Evolutionary conservation across 306 rosid genomes (phyloP).

Genomic region (Trifolium subterraneum): DNA sequence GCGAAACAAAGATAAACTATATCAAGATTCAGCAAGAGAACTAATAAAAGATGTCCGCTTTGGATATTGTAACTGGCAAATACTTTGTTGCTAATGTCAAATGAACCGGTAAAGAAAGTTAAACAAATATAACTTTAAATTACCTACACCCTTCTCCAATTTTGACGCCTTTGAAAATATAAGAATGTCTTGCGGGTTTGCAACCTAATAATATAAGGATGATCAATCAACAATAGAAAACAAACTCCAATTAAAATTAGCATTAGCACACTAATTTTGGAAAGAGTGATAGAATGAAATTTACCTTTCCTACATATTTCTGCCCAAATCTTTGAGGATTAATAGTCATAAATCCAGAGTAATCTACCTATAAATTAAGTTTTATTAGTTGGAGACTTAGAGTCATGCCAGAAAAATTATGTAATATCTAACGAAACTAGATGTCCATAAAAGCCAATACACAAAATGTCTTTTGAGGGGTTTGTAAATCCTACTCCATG

Average conservation of each 20-base stretch:
- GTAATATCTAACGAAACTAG: slow-evolving; percentile 30
- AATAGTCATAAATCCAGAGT: slow-evolving; percentile 97
- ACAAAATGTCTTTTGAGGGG: slow-evolving; percentile 31
- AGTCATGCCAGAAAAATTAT: slow-evolving; percentile 29
- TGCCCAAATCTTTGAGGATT: slow-evolving; percentile 99
- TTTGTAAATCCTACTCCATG: slow-evolving; percentile 36
- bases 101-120: slow-evolving; percentile 21
- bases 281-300: slow-evolving; percentile 38
- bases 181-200: slow-evolving; percentile 98
- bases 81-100: slow-evolving; percentile 20
- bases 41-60: slow-evolving; percentile 23
- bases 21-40: slow-evolving; percentile 21
- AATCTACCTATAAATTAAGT: slow-evolving; percentile 81
- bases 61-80: slow-evolving; percentile 29
- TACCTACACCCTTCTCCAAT: slow-evolving; percentile 75
- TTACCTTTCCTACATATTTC: slow-evolving; percentile 99
- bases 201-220: slow-evolving; percentile 71
- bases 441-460: slow-evolving; percentile 26
- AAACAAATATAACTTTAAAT: slow-evolving; percentile 40
- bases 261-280: slow-evolving; percentile 40
- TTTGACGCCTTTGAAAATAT: slow-evolving; percentile 90
- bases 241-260: slow-evolving; percentile 39
- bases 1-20: background rate
- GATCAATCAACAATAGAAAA: slow-evolving; percentile 41
- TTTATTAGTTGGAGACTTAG: slow-evolving; percentile 30